Percentiles rank a stretch among this genome's conserved stretches.
Evolutionary conservation across 768 basidiomycete species (phyloP).

Genomic region (Boletus coccyginus): DNA sequence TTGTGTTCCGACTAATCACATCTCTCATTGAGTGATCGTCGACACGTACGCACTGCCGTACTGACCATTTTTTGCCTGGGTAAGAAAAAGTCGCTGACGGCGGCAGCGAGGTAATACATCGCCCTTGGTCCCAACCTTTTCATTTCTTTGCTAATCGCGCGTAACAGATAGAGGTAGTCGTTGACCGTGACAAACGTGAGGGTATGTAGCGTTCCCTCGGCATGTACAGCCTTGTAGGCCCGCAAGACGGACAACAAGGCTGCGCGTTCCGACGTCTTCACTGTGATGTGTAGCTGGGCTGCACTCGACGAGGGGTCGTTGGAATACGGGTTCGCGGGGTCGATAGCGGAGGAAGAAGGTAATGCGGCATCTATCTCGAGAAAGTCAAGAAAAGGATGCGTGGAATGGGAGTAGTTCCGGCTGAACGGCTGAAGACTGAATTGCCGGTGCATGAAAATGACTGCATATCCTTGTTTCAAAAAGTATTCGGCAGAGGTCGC

Average conservation of each 20-base stretch:
- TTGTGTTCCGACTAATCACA: slow-evolving; percentile 85
- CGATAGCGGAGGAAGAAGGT: slow-evolving; percentile 18
- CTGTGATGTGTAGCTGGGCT: slow-evolving; percentile 52
- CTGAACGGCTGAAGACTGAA: slow-evolving; percentile 98
- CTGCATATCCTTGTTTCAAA: slow-evolving; percentile 89
- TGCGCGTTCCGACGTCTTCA: slow-evolving; percentile 60
- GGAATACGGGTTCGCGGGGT: slow-evolving; percentile 21
- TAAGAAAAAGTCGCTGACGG: slow-evolving; percentile 97
- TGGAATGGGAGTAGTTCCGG: slow-evolving; percentile 96
- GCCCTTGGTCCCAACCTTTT: slow-evolving; percentile 63
- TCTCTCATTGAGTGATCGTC: background rate
- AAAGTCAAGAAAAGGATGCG: slow-evolving; percentile 96
- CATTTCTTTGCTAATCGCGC: slow-evolving; percentile 79
- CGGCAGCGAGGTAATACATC: slow-evolving; percentile 96
- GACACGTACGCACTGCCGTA: slow-evolving; percentile 5
- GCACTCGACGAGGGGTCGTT: slow-evolving; percentile 29
- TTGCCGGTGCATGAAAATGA: slow-evolving; percentile 98
- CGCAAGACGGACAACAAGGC: slow-evolving; percentile 71
- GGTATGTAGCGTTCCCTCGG: slow-evolving; percentile 71
- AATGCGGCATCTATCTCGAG: slow-evolving; percentile 57
- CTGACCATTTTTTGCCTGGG: slow-evolving; percentile 87
- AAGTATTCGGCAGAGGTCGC: slow-evolving; percentile 99
- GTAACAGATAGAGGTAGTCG: slow-evolving; percentile 92
- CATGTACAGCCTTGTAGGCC: slow-evolving; percentile 78
- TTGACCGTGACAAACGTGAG: slow-evolving; percentile 92